phyloP scores from a whole-genome alignment of 768 basidiomycete genomes.

The Boletus sensibilis region DNA sequence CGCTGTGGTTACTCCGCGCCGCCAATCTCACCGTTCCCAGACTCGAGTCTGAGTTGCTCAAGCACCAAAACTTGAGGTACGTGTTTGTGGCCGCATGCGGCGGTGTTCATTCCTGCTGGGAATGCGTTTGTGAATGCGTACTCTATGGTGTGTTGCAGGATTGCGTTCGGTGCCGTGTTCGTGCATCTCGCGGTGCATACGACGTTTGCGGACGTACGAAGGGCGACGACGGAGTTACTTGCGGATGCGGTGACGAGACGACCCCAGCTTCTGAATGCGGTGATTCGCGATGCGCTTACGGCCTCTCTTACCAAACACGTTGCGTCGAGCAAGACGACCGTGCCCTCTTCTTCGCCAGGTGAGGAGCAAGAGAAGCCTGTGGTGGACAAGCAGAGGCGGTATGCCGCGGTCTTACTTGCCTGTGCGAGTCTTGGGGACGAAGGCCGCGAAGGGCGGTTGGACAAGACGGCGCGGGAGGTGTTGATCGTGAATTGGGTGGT shows the following conservation, averaged over 20 bases:
- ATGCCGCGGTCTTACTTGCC: conserved; percentile 54
- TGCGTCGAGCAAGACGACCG: conserved; percentile 22
- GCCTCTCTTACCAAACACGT: conserved; percentile 43
- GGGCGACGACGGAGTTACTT: conserved; percentile 44
- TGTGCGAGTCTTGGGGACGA: conserved; percentile 41
- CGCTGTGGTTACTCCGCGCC: conserved; percentile 75
- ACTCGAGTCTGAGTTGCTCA: conserved; percentile 50
- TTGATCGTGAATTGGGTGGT: conserved; percentile 57
- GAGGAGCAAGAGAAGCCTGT: conserved; percentile 41
- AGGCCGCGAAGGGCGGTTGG: conserved; percentile 43
- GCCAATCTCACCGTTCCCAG: conserved; percentile 47
- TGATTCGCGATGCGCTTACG: conserved; percentile 61
- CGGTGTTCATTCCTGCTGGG: too few relatives aligned
- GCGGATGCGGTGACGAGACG: conserved; percentile 35
- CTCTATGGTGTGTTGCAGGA: conserved; percentile 34
- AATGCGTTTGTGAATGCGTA: not conserved
- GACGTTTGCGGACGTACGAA: conserved; percentile 51
- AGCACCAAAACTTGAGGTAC: conserved; percentile 53
- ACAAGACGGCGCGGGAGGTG: conserved; percentile 40
- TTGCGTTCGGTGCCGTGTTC: conserved; percentile 62
- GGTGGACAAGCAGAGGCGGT: conserved; percentile 50
- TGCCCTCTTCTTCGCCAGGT: not conserved
- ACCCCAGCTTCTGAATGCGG: conserved; percentile 49
- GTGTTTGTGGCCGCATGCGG: not conserved
- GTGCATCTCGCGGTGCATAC: conserved; percentile 68